Evolutionary conservation across 1,139 yeast species (phyloP).

Genomic region (Kodamaea sp.): DNA sequence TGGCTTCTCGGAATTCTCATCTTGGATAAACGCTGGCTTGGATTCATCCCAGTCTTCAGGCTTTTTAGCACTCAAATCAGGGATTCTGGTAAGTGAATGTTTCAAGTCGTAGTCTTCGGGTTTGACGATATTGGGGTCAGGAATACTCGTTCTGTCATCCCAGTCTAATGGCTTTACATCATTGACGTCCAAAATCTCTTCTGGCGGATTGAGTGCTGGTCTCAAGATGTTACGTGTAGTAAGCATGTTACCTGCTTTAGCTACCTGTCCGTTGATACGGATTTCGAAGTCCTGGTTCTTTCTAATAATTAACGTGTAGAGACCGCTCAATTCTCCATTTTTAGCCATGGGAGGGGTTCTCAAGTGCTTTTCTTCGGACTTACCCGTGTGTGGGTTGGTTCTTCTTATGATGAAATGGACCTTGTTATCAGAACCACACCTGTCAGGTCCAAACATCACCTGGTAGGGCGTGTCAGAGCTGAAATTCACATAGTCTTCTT

Average conservation of each 20-base stretch:
- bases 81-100: constrained; percentile 55
- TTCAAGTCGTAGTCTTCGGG: constrained; percentile 83
- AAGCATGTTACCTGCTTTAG: constrained; percentile 65
- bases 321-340: constrained; percentile 54
- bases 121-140: constrained; percentile 65
- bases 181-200: constrained; percentile 57
- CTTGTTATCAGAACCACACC: constrained; percentile 78
- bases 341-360: constrained; percentile 67
- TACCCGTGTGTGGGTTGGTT: constrained; percentile 53
- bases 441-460: constrained; percentile 94
- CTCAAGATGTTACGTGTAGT: constrained; percentile 48
- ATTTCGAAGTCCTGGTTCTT: constrained; percentile 72
- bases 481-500: constrained; percentile 44
- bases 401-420: constrained; percentile 74
- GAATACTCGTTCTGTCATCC: constrained; percentile 66
- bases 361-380: constrained; percentile 68
- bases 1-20: constrained; percentile 67
- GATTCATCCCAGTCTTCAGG: constrained; percentile 84
- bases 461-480: constrained; percentile 70
- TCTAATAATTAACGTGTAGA: constrained; percentile 75
- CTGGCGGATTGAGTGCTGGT: constrained; percentile 68
- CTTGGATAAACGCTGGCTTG: constrained; percentile 56
- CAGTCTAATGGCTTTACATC: constrained; percentile 76
- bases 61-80: constrained; percentile 64
- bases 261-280: constrained; percentile 77